Conservation (phyloP, 1,139 yeast genomes). For the Suhomyces panamericanus region DNA sequence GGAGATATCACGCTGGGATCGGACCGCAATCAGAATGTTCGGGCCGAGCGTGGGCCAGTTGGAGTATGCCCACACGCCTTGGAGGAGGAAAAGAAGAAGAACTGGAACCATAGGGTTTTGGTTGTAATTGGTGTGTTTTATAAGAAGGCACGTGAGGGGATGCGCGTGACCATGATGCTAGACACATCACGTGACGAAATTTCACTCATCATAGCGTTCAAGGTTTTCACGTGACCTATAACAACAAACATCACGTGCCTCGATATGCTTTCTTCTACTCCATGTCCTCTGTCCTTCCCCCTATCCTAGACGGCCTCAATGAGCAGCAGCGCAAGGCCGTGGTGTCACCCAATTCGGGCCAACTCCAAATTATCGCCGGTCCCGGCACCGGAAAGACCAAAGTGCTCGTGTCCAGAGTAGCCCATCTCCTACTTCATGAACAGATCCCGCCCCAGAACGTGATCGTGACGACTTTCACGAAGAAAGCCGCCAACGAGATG, state of each 20-base stretch:
- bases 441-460: constrained; percentile 57
- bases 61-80: not conserved
- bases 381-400: constrained; percentile 91
- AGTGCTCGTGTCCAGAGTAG: constrained; percentile 76
- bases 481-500: constrained; percentile 88
- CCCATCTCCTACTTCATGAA: constrained; percentile 57
- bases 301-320: constrained; percentile 42
- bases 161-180: not conserved
- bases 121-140: too few relatives aligned
- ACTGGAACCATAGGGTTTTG: constrained; percentile 1
- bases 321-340: constrained; percentile 62
- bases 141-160: too few relatives aligned
- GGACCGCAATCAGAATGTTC: constrained; percentile 33
- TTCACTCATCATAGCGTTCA: too few relatives aligned
- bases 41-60: constrained; percentile 9
- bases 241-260: not conserved
- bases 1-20: constrained; percentile 72
- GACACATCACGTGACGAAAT: not conserved
- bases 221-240: too few relatives aligned
- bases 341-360: constrained; percentile 49
- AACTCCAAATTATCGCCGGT: constrained; percentile 82
- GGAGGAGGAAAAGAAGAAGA: constrained; percentile 2
- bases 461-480: constrained; percentile 87
- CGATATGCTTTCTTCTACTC: not conserved
- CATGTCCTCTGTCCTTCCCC: not conserved